These are phyloP conservation scores for Pseudomicrostroma phylloplanum DNA, from an alignment of 1,284 basidiomycete genomes.

Conservation along the genomic window DNA sequence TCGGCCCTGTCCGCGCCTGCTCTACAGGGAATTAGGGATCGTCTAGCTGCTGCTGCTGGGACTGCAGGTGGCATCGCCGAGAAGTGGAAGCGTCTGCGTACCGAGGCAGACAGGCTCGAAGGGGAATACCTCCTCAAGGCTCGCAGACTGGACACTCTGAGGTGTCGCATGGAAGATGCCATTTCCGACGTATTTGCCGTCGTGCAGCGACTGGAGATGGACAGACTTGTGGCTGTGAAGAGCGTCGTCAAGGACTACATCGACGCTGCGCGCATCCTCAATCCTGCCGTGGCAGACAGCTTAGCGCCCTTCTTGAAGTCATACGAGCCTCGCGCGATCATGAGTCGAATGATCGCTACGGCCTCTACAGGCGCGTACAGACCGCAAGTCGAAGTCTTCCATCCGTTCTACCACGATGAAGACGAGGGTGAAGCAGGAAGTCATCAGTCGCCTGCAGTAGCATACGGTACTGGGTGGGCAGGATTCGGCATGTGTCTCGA, in stretches of 20 bases:
- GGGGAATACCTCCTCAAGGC: constrained; percentile 35
- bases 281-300: constrained; percentile 7
- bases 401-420: constrained; percentile 49
- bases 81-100: constrained; percentile 23
- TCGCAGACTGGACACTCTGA: constrained; percentile 33
- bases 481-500: constrained; percentile 45
- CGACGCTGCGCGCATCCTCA: constrained; percentile 11
- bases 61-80: constrained; percentile 1
- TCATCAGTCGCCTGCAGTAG: constrained; percentile 15
- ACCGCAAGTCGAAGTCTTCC: constrained; percentile 38
- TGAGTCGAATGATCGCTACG: constrained; percentile 30
- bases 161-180: constrained; percentile 37
- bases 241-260: constrained; percentile 14
- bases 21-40: constrained; percentile 3
- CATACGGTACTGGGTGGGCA: constrained; percentile 29
- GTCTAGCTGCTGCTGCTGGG: not conserved
- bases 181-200: constrained; percentile 40
- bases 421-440: constrained; percentile 19
- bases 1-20: constrained; percentile 26
- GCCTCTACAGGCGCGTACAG: constrained; percentile 40
- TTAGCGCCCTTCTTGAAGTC: not conserved
- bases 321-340: constrained; percentile 10
- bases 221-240: constrained; percentile 40
- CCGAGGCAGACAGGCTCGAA: constrained; percentile 42
- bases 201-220: constrained; percentile 39